Evolutionary conservation across 2,329 filamentous ascomycete genomes (phyloP).

Genomic region (Teratosphaeria viscida): DNA sequence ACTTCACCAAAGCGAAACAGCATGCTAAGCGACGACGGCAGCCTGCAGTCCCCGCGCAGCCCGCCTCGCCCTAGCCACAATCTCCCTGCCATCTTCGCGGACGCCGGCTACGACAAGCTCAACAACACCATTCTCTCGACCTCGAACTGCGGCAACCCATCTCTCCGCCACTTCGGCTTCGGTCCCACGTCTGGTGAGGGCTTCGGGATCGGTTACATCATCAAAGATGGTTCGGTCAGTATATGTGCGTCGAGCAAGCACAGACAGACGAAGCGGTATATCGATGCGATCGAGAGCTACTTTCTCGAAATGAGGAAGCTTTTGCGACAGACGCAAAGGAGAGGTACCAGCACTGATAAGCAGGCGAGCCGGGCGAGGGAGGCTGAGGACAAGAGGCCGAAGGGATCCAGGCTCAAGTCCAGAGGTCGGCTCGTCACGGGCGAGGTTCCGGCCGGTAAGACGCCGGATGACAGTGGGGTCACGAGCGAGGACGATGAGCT

Average conservation of each 20-base stretch:
- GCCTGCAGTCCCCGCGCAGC: conserved; percentile 31
- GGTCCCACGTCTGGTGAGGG: conserved; percentile 88
- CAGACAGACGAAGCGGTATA: conserved; percentile 79
- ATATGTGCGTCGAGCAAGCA: conserved; percentile 93
- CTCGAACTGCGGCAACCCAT: conserved; percentile 97
- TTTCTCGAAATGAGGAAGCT: conserved; percentile 82
- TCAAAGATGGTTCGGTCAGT: conserved; percentile 84
- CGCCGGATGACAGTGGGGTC: conserved; percentile 55
- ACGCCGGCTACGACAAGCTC: conserved; percentile 84
- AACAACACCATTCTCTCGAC: conserved; percentile 92
- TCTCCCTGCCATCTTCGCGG: conserved; percentile 71
- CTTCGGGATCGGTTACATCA: conserved; percentile 97
- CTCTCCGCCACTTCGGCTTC: conserved; percentile 89
- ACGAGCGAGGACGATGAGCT: conserved; percentile 81
- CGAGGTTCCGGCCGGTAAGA: conserved; percentile 45
- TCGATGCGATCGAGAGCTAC: conserved; percentile 83
- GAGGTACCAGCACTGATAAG: conserved; percentile 43
- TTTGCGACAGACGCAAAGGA: conserved; percentile 56
- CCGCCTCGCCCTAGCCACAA: conserved; percentile 36
- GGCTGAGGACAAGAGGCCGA: conserved; percentile 41
- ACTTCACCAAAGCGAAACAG: conserved; percentile 48
- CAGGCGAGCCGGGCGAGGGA: conserved; percentile 48
- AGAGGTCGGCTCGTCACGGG: conserved; percentile 58
- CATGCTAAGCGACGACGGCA: conserved; percentile 39
- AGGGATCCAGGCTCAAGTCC: conserved; percentile 50